phyloP scores from a whole-genome alignment of 2,329 filamentous ascomycete genomes.

The Epichloe baconii region DNA sequence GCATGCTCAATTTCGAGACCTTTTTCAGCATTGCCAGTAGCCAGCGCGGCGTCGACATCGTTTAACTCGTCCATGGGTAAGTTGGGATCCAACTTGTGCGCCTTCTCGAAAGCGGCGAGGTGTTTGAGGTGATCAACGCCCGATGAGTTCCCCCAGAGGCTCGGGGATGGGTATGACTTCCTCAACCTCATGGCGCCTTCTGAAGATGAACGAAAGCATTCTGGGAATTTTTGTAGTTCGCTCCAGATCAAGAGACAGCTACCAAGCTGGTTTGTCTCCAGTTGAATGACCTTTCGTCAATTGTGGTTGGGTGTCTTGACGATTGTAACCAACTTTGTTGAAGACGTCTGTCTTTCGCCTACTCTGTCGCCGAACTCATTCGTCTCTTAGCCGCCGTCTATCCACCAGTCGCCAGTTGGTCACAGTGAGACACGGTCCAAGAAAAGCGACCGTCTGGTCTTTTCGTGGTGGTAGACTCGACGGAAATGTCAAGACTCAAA shows the following conservation, averaged over 20 bases:
- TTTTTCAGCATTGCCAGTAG: constrained; percentile 40
- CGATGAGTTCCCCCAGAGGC: constrained; percentile 23
- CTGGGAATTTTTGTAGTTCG: neutral
- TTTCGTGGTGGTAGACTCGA: neutral
- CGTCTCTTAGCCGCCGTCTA: neutral
- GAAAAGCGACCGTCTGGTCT: neutral
- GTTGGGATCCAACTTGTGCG: constrained; percentile 52
- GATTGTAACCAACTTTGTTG: neutral
- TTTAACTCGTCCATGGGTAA: constrained; percentile 48
- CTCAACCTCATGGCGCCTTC: constrained; percentile 32
- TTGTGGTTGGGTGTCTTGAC: neutral
- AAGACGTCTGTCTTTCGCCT: neutral
- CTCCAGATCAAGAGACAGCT: constrained; percentile 1
- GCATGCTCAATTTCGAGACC: constrained; percentile 44
- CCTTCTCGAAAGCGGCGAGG: constrained; percentile 43
- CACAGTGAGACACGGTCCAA: neutral
- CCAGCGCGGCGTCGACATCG: constrained; percentile 45
- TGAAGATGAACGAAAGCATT: constrained; percentile 27
- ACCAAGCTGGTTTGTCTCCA: neutral
- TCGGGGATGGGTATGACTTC: constrained; percentile 30
- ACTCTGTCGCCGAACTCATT: neutral
- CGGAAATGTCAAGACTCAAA: neutral
- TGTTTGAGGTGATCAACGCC: constrained; percentile 29
- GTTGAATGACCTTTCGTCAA: neutral
- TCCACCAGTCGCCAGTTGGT: neutral